A percentile compares a stretch with the other conserved stretches of the same genome.
phyloP scores from a whole-genome alignment of 1,139 yeast species.

The Suhomyces kunorum region DNA sequence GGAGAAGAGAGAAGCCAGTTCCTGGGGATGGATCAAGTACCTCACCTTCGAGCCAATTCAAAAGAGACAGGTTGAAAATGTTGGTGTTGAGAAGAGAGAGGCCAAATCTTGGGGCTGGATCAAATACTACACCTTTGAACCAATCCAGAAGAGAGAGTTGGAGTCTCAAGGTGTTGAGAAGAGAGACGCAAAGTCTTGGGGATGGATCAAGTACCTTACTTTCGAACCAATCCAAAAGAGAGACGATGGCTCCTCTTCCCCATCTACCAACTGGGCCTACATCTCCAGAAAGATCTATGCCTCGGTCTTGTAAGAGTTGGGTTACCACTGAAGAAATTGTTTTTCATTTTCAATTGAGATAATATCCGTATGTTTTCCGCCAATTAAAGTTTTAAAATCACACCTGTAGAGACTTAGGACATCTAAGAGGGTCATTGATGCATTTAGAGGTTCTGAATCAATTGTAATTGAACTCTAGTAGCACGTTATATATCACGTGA shows the following conservation, averaged over 20 bases:
- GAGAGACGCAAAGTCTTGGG: constrained; percentile 16
- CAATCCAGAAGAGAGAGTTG: constrained; percentile 21
- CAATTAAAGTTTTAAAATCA: too few relatives aligned
- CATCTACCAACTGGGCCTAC: constrained; percentile 18
- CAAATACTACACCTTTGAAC: constrained; percentile 10
- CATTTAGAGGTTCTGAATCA: too few relatives aligned
- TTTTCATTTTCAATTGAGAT: too few relatives aligned
- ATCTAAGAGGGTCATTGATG: too few relatives aligned
- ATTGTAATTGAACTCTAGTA: too few relatives aligned
- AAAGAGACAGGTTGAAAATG: constrained; percentile 14
- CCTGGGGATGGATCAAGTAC: constrained; percentile 19
- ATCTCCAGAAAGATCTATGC: neutral
- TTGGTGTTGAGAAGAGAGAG: too few relatives aligned
- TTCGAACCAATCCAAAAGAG: constrained; percentile 19
- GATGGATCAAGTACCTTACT: constrained; percentile 18
- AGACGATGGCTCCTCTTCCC: constrained; percentile 16
- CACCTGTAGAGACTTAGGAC: too few relatives aligned
- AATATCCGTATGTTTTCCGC: too few relatives aligned
- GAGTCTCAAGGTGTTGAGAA: constrained; percentile 13
- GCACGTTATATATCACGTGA: neutral
- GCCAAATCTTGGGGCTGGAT: constrained; percentile 17
- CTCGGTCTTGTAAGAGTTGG: neutral
- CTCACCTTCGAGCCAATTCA: constrained; percentile 18
- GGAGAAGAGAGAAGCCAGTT: constrained; percentile 17
- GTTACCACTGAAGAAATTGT: neutral